These are phyloP conservation scores for Ustilago nuda DNA, from an alignment of 1,284 basidiomycete species.

Conservation along the genomic window DNA sequence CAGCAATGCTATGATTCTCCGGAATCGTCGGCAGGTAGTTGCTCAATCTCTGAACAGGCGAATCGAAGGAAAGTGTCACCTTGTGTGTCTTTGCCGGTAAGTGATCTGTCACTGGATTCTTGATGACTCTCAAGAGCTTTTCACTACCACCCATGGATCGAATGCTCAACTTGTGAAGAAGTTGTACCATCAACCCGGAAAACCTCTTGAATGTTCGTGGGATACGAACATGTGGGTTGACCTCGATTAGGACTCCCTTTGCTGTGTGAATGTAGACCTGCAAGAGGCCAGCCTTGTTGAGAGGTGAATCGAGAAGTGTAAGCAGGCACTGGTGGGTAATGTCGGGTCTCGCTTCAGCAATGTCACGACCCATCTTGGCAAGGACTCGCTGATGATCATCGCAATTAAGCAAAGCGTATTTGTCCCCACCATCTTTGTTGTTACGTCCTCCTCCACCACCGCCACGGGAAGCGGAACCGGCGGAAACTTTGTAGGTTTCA, in stretches of 20 bases:
- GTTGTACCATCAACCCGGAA: constrained; percentile 98
- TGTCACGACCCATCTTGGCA: constrained; percentile 96
- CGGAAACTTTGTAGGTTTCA: constrained; percentile 89
- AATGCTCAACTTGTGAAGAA: constrained; percentile 94
- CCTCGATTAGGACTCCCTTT: constrained; percentile 95
- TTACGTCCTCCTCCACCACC: constrained; percentile 59
- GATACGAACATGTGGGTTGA: constrained; percentile 97
- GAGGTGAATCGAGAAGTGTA: constrained; percentile 94
- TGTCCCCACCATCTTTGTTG: constrained; percentile 73
- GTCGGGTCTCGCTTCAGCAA: constrained; percentile 96
- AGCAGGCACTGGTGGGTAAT: constrained; percentile 99
- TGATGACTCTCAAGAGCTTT: constrained; percentile 96
- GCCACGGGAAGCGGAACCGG: constrained; percentile 69
- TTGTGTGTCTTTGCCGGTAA: constrained; percentile 95
- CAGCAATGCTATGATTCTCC: constrained; percentile 86
- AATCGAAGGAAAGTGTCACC: constrained; percentile 87
- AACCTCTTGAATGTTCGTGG: constrained; percentile 99
- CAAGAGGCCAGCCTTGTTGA: constrained; percentile 95
- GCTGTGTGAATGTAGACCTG: constrained; percentile 99
- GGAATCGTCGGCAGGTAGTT: constrained; percentile 85
- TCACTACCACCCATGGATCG: constrained; percentile 95
- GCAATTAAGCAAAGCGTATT: constrained; percentile 97
- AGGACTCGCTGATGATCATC: constrained; percentile 99
- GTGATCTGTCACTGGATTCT: constrained; percentile 96
- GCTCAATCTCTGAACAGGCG: constrained; percentile 83